Conservation (phyloP, 768 basidiomycete species). For the Ephemerocybe angulata region DNA sequence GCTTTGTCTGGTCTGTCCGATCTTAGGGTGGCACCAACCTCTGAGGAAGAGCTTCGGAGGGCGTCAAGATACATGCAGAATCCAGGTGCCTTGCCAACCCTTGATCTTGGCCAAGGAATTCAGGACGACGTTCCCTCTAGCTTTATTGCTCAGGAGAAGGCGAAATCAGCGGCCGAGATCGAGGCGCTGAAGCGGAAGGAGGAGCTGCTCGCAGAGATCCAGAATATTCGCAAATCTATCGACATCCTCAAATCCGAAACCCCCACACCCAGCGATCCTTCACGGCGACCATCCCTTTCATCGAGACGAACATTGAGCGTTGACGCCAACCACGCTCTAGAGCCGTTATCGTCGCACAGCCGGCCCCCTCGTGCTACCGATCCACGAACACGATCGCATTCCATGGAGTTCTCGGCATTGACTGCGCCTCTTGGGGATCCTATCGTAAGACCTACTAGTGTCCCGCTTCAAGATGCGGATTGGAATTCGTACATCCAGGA, state of each 20-base stretch:
- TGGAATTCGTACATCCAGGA: conserved; percentile 89
- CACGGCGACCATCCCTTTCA: conserved; percentile 61
- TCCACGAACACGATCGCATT: conserved; percentile 61
- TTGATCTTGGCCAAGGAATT: conserved; percentile 75
- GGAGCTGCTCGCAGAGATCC: conserved; percentile 71
- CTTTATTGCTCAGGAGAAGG: conserved; percentile 46
- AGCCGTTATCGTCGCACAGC: conserved; percentile 47
- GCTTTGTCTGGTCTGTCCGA: conserved; percentile 70
- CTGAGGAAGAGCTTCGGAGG: conserved; percentile 59
- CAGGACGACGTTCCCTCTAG: conserved; percentile 70
- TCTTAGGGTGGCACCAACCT: conserved; percentile 58
- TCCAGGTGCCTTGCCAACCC: conserved; percentile 57
- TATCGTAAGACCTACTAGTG: conserved; percentile 68
- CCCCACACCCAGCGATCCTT: conserved; percentile 44
- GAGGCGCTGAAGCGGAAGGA: conserved; percentile 67
- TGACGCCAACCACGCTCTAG: conserved; percentile 54
- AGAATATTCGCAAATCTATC: conserved; percentile 75
- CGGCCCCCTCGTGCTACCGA: conserved; percentile 68
- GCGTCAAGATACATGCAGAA: conserved; percentile 47
- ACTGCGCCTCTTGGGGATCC: conserved; percentile 45
- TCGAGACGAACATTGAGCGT: conserved; percentile 67
- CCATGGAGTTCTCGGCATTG: conserved; percentile 62
- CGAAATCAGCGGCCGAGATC: conserved; percentile 36
- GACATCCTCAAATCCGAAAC: conserved; percentile 71
- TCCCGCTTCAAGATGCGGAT: conserved; percentile 68